Evolutionary conservation across 2,329 filamentous ascomycete species (phyloP).

Genomic region (Juglanconis oblonga): DNA sequence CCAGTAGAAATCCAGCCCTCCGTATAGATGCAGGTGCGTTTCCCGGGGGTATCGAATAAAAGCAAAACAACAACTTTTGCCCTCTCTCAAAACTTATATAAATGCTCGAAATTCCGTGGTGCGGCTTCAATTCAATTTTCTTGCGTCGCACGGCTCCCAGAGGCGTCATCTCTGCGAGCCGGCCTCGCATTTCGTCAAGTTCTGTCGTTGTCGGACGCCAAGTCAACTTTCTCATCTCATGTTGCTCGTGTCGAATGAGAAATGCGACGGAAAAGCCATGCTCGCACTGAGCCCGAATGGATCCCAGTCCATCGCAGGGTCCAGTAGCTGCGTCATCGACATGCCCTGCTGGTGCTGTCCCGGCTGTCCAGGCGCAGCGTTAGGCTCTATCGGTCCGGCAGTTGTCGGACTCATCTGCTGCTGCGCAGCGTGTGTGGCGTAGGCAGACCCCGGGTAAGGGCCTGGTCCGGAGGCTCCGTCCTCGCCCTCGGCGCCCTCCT

Average conservation of each 20-base stretch:
- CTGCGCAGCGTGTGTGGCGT: slow-evolving; percentile 39
- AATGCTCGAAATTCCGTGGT: not conserved
- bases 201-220: not conserved
- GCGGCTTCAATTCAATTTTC: too few relatives aligned
- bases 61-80: slow-evolving; percentile 11
- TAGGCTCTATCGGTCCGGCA: slow-evolving; percentile 18
- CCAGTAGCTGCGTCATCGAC: slow-evolving; percentile 61
- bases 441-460: slow-evolving; percentile 60
- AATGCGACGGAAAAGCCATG: slow-evolving; percentile 90
- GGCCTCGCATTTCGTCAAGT: not conserved
- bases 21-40: slow-evolving; percentile 14
- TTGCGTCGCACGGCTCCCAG: too few relatives aligned
- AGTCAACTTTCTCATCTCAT: slow-evolving; percentile 33
- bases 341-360: slow-evolving; percentile 59
- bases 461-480: slow-evolving; percentile 65
- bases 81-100: not conserved
- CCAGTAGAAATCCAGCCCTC: not conserved
- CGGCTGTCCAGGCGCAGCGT: slow-evolving; percentile 16
- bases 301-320: slow-evolving; percentile 87
- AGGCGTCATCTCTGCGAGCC: not conserved
- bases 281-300: slow-evolving; percentile 90
- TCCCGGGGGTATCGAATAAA: slow-evolving; percentile 16
- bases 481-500: slow-evolving; percentile 64
- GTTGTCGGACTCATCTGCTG: slow-evolving; percentile 23
- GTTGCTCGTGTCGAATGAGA: slow-evolving; percentile 67